Conservation (phyloP, 768 basidiomycete species). For the Macrolepiota fuliginosa region DNA sequence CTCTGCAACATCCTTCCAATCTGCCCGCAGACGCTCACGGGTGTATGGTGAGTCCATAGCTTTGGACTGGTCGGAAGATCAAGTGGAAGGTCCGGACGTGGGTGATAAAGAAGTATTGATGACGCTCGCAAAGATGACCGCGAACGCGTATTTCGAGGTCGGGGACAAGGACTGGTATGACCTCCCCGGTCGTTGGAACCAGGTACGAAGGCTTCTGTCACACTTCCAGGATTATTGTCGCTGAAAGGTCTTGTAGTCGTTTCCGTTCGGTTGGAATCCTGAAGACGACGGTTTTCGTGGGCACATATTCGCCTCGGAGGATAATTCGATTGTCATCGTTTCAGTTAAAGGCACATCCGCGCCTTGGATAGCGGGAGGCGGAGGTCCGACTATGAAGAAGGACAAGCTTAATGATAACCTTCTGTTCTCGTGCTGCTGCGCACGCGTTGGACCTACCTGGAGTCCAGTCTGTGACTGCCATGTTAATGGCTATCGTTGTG, state of each 20-base stretch:
- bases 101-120: slow-evolving; percentile 68
- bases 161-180: slow-evolving; percentile 69
- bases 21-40: slow-evolving; percentile 31
- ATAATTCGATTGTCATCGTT: slow-evolving; percentile 84
- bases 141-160: slow-evolving; percentile 69
- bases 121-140: slow-evolving; percentile 85
- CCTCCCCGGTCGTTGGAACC: slow-evolving; percentile 60
- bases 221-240: background rate
- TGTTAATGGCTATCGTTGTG: slow-evolving; percentile 71
- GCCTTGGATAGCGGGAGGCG: slow-evolving; percentile 59
- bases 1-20: slow-evolving; percentile 38
- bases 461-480: slow-evolving; percentile 89
- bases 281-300: slow-evolving; percentile 90
- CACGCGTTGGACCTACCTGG: slow-evolving; percentile 93
- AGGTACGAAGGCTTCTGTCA: slow-evolving; percentile 31
- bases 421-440: slow-evolving; percentile 96
- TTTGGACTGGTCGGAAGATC: slow-evolving; percentile 62
- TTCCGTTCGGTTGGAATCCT: slow-evolving; percentile 88
- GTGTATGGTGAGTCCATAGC: slow-evolving; percentile 32
- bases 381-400: slow-evolving; percentile 81
- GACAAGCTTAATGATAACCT: slow-evolving; percentile 96
- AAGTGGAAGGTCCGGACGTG: slow-evolving; percentile 70
- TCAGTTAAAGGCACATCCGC: slow-evolving; percentile 94
- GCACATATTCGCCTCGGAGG: slow-evolving; percentile 81
- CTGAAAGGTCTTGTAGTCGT: slow-evolving; percentile 34